phyloP scores from a whole-genome alignment of 2,329 filamentous ascomycete genomes.

The Ilyonectria destructans region DNA sequence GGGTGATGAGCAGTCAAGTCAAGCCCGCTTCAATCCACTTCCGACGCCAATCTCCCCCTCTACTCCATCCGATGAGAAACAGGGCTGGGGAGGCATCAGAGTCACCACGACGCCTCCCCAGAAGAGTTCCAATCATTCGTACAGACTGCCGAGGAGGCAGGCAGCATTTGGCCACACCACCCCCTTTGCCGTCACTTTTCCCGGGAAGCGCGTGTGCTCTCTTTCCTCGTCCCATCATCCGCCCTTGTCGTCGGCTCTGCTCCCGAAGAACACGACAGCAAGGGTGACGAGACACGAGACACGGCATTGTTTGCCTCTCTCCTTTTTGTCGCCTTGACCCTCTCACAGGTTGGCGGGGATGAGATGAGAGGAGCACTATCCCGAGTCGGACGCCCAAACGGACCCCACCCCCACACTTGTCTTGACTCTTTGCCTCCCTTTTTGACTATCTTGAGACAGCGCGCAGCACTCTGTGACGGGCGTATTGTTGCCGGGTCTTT shows the following conservation, averaged over 20 bases:
- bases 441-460: conserved; percentile 15
- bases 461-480: conserved; percentile 15
- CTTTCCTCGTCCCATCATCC: conserved; percentile 18
- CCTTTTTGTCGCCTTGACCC: not conserved
- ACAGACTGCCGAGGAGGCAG: not conserved
- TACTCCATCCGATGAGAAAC: conserved; percentile 1
- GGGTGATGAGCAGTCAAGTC: not conserved
- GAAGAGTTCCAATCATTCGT: conserved; percentile 29
- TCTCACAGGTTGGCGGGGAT: conserved; percentile 7
- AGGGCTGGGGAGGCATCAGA: conserved; percentile 8
- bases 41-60: not conserved
- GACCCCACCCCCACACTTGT: conserved; percentile 30
- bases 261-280: conserved; percentile 3
- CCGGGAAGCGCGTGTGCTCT: conserved; percentile 14
- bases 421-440: conserved; percentile 4
- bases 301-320: conserved; percentile 5
- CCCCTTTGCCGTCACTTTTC: conserved; percentile 7
- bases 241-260: conserved; percentile 1
- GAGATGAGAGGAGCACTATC: conserved; percentile 20
- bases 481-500: conserved; percentile 1
- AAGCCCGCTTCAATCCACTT: not conserved
- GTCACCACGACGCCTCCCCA: conserved; percentile 5
- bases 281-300: conserved; percentile 17
- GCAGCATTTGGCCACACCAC: conserved; percentile 7
- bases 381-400: conserved; percentile 12